These are phyloP conservation scores for Penicillium malachiteum DNA, from an alignment of 495 filamentous ascomycete species.

Conservation along the genomic window DNA sequence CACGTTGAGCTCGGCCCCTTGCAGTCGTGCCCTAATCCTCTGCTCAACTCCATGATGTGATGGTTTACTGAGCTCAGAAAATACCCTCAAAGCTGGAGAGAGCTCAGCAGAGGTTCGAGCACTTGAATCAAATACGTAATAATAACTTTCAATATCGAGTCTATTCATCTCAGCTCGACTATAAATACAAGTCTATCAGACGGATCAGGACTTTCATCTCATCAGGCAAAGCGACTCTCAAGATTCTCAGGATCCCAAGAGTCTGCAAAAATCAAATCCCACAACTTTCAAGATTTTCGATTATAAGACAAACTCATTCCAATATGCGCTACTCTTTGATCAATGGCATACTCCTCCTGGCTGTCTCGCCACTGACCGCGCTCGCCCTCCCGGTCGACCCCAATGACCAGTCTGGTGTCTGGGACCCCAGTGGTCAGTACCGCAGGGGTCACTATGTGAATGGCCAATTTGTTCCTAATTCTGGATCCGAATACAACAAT, in stretches of 20 bases:
- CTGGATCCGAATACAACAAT: conserved; percentile 16
- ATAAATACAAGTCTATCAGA: conserved; percentile 20
- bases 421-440: conserved; percentile 27
- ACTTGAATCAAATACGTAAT: conserved; percentile 15
- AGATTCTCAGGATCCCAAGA: conserved; percentile 3
- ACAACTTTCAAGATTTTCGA: not conserved
- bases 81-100: conserved; percentile 30
- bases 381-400: conserved; percentile 27
- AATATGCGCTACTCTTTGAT: conserved; percentile 27
- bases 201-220: conserved; percentile 14
- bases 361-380: conserved; percentile 21
- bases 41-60: conserved; percentile 18
- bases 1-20: conserved; percentile 40
- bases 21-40: conserved; percentile 40
- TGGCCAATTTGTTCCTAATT: conserved; percentile 20
- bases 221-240: conserved; percentile 16
- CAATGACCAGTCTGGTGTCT: conserved; percentile 20
- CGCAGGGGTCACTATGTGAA: conserved; percentile 22
- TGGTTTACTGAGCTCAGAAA: conserved; percentile 43
- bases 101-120: conserved; percentile 23
- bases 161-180: conserved; percentile 10
- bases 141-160: not conserved
- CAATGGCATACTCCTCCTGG: conserved; percentile 26
- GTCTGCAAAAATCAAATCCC: not conserved
- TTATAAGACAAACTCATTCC: not conserved